phyloP scores from a whole-genome alignment of 2,329 filamentous ascomycete genomes.

The Fusarium incarnatum region DNA sequence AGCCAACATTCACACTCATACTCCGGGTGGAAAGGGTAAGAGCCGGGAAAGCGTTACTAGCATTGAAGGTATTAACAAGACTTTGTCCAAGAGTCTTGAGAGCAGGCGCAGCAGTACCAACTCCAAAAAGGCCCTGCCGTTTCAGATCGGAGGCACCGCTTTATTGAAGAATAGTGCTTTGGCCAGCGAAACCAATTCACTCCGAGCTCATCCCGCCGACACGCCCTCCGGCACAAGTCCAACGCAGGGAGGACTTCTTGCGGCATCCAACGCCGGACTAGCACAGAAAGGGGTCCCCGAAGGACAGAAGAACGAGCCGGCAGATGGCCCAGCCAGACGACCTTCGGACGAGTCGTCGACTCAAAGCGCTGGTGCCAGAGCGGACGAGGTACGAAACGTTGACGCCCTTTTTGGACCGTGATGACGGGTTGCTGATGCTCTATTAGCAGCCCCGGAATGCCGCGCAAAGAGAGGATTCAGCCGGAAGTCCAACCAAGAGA shows the following conservation, averaged over 20 bases:
- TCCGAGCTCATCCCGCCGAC: conserved; percentile 62
- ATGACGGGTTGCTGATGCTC: conserved; percentile 53
- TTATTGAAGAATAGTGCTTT: conserved; percentile 63
- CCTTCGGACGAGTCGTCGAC: conserved; percentile 45
- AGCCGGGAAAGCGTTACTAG: conserved; percentile 62
- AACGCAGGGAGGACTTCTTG: conserved; percentile 50
- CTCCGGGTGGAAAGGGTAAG: conserved; percentile 59
- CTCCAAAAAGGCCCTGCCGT: conserved; percentile 79
- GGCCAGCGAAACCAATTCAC: conserved; percentile 69
- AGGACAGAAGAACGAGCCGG: conserved; percentile 33
- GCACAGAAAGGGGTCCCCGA: conserved; percentile 25
- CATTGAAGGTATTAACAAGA: conserved; percentile 80
- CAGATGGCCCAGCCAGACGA: conserved; percentile 37
- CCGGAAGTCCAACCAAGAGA: conserved; percentile 58
- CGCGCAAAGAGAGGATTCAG: conserved; percentile 55
- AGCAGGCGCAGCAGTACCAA: conserved; percentile 89
- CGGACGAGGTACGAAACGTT: conserved; percentile 66
- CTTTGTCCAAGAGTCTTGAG: conserved; percentile 87
- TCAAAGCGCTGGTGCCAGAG: conserved; percentile 41
- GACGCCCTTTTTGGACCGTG: conserved; percentile 65
- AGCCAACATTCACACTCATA: conserved; percentile 73
- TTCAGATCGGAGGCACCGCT: conserved; percentile 58
- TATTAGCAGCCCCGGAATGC: conserved; percentile 44
- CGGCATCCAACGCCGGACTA: conserved; percentile 38
- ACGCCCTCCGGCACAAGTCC: conserved; percentile 57